phyloP scores from a whole-genome alignment of 345 rosid species.

The Salix arbutifolia region DNA sequence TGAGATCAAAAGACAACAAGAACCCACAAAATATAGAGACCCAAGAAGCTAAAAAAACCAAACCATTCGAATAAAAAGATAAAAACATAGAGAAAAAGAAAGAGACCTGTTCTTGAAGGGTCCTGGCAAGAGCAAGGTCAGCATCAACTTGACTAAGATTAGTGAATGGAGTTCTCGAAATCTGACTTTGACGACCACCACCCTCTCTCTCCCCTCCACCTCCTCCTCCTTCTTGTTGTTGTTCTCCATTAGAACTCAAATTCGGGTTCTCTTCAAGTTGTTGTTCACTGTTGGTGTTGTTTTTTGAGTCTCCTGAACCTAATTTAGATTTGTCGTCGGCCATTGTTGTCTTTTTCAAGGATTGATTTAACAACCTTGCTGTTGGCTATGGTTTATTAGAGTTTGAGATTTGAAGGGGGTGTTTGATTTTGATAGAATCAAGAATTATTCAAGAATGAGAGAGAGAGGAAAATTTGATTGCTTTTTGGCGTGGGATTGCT shows the following conservation, averaged over 20 bases:
- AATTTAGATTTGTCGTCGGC: constrained; percentile 24
- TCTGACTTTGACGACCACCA: constrained; percentile 16
- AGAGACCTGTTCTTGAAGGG: constrained; percentile 85
- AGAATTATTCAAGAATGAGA: constrained; percentile 1
- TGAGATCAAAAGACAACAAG: background rate
- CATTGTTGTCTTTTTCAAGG: constrained; percentile 17
- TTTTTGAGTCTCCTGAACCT: constrained; percentile 19
- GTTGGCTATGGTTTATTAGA: background rate
- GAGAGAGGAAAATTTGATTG: background rate
- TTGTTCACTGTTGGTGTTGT: constrained; percentile 20
- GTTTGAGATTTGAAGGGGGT: background rate
- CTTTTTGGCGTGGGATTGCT: background rate
- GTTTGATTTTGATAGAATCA: constrained; percentile 1
- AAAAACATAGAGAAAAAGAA: background rate
- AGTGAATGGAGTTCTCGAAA: constrained; percentile 76
- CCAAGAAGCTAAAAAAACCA: background rate
- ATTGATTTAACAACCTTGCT: background rate
- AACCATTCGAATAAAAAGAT: background rate
- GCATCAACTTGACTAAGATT: constrained; percentile 82
- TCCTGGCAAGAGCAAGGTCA: constrained; percentile 87
- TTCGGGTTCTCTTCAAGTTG: constrained; percentile 33
- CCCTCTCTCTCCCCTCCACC: constrained; percentile 24
- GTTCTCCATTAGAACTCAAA: constrained; percentile 8
- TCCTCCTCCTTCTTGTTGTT: constrained; percentile 5
- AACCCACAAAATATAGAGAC: background rate